A percentile compares a stretch with the other conserved stretches of the same genome.
Conservation (phyloP, 495 filamentous ascomycete species). For the Chaetomidium leptoderma region DNA sequence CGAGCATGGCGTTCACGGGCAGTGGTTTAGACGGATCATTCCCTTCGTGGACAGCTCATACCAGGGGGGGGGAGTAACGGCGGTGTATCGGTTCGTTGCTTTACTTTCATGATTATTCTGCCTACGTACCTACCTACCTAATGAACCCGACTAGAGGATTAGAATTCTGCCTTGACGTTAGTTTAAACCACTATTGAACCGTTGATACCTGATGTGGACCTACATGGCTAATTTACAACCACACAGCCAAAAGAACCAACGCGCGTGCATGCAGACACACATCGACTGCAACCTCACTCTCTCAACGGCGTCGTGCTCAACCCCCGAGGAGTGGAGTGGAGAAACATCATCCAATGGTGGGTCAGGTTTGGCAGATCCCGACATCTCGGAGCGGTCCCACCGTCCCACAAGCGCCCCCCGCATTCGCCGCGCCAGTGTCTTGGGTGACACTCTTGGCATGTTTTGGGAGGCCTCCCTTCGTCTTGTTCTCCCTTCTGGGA, state of each 20-base stretch:
- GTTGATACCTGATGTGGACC: no score
- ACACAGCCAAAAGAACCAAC: no score
- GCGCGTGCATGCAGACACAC: neutral
- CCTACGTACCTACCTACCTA: neutral
- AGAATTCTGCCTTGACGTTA: neutral
- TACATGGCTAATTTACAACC: no score
- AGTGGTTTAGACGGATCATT: constrained; percentile 6
- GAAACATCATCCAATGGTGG: neutral
- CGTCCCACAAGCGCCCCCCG: no score
- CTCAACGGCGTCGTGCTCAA: no score
- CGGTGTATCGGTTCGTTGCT: no score
- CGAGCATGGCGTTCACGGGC: constrained; percentile 12
- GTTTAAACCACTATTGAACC: no score
- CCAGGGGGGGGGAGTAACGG: neutral
- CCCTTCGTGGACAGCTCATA: neutral
- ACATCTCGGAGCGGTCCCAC: constrained; percentile 2
- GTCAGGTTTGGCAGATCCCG: neutral
- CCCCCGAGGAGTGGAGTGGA: no score
- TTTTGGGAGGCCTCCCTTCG: constrained; percentile 2
- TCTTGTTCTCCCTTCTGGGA: neutral
- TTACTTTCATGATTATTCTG: no score
- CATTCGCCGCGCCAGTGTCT: constrained; percentile 1
- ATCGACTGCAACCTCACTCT: neutral
- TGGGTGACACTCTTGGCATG: neutral
- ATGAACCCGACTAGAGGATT: neutral